These are phyloP conservation scores for Pseudopithomyces maydicus DNA, from an alignment of 2,329 filamentous ascomycete genomes.

Conservation along the genomic window DNA sequence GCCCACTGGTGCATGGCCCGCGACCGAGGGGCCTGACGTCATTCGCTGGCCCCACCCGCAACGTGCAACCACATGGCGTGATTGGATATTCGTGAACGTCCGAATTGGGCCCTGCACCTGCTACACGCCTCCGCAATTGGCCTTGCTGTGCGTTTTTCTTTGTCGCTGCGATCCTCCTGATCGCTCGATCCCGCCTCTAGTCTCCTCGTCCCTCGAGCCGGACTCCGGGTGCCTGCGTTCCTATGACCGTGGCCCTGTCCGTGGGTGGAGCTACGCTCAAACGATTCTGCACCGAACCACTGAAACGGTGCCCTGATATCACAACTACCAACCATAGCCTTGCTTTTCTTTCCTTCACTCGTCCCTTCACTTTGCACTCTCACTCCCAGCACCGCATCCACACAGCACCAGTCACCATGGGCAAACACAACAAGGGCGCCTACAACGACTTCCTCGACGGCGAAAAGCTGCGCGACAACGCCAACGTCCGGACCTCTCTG, in stretches of 20 bases:
- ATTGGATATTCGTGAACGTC: neutral
- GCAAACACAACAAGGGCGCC: conserved; percentile 34
- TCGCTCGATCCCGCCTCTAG: neutral
- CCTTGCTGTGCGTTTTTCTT: neutral
- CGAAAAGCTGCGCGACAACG: conserved; percentile 36
- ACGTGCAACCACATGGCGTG: neutral
- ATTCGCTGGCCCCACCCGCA: neutral
- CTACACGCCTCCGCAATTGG: neutral
- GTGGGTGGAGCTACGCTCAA: neutral
- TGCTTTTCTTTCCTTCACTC: neutral
- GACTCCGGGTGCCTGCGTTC: conserved; percentile 1
- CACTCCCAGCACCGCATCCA: neutral
- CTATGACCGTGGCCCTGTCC: conserved; percentile 5
- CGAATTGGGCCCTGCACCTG: neutral
- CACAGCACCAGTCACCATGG: conserved; percentile 24
- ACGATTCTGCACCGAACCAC: neutral
- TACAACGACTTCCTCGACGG: conserved; percentile 45
- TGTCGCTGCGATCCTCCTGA: neutral
- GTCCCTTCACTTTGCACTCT: neutral
- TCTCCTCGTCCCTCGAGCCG: neutral
- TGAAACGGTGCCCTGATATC: neutral
- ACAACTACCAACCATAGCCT: neutral
- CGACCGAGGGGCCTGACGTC: neutral
- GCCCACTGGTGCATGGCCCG: neutral
- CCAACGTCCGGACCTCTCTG: conserved; percentile 29